Conservation (phyloP, 1,284 basidiomycete species). For the Exsudoporus floridanus region DNA sequence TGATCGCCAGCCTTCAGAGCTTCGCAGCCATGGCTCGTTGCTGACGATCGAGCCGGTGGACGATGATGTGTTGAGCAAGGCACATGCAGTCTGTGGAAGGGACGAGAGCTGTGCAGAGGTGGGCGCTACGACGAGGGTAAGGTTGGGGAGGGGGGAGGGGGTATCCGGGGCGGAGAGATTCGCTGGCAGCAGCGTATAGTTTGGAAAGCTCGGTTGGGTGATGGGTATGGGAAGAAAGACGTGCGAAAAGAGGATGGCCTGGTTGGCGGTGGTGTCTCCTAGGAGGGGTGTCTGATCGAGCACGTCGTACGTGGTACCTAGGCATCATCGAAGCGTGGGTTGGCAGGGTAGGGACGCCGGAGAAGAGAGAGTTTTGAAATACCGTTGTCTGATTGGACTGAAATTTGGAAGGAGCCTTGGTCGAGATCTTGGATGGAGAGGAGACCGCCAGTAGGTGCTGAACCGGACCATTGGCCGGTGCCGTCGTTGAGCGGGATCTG, state of each 20-base stretch:
- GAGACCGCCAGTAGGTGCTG: constrained; percentile 45
- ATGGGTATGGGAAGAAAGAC: constrained; percentile 42
- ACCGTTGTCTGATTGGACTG: constrained; percentile 52
- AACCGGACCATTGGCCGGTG: constrained; percentile 55
- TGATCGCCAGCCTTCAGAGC: constrained; percentile 57
- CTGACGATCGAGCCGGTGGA: constrained; percentile 40
- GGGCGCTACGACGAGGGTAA: constrained; percentile 54
- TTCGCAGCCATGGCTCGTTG: constrained; percentile 54
- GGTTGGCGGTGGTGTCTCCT: constrained; percentile 75
- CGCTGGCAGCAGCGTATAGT: constrained; percentile 73
- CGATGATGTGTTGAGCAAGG: constrained; percentile 39
- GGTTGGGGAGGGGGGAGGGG: constrained; percentile 46
- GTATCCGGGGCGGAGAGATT: constrained; percentile 48
- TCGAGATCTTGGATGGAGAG: constrained; percentile 48
- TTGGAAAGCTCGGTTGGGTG: constrained; percentile 63
- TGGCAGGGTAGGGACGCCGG: not conserved
- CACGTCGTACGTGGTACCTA: constrained; percentile 42
- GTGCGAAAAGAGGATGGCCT: constrained; percentile 77
- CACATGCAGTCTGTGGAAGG: constrained; percentile 61
- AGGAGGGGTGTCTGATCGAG: constrained; percentile 53
- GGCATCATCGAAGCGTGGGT: not conserved
- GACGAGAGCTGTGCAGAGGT: constrained; percentile 43
- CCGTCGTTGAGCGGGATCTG: constrained; percentile 56
- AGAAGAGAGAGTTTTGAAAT: constrained; percentile 16
- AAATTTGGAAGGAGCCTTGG: constrained; percentile 53